phyloP scores from a whole-genome alignment of 2,329 filamentous ascomycete genomes.

The Verticillium isaacii region DNA sequence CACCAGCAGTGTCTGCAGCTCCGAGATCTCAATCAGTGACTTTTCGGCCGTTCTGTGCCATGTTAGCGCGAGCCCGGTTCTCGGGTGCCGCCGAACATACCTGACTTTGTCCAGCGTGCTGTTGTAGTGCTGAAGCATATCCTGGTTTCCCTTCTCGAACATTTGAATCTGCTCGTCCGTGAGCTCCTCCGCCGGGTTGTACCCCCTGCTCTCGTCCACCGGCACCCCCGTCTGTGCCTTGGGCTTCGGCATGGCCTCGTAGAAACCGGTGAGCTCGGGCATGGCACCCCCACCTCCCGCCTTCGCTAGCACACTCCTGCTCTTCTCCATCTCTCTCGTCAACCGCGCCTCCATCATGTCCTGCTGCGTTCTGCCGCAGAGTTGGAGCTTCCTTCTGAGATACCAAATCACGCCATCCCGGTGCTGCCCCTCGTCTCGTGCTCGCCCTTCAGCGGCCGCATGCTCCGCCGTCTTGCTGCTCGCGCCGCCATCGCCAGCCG shows the following conservation, averaged over 20 bases:
- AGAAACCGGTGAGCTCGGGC: conserved; percentile 15
- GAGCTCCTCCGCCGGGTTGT: conserved; percentile 44
- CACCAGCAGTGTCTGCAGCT: conserved; percentile 84
- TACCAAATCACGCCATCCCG: conserved; percentile 83
- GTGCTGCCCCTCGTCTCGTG: conserved; percentile 62
- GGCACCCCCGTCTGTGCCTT: conserved; percentile 15
- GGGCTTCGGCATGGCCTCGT: conserved; percentile 13
- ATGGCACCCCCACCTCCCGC: conserved; percentile 33
- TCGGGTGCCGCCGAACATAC: conserved; percentile 43
- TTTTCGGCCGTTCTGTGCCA: conserved; percentile 72
- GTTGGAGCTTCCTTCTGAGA: conserved; percentile 68
- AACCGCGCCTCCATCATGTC: conserved; percentile 91
- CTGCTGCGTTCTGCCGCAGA: conserved; percentile 73
- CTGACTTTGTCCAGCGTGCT: conserved; percentile 91
- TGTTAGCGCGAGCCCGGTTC: conserved; percentile 1
- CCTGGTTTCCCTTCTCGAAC: conserved; percentile 89
- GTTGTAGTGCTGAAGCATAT: conserved; percentile 90
- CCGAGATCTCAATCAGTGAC: conserved; percentile 86
- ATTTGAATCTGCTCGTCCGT: conserved; percentile 84
- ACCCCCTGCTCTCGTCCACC: conserved; percentile 15
- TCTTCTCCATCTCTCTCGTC: conserved; percentile 81
- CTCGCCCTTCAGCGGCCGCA: conserved; percentile 63
- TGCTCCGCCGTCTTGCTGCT: conserved; percentile 60
- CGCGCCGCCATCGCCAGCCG: conserved; percentile 56
- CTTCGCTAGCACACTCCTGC: conserved; percentile 78